Base-by-base conservation (phyloP, 768 basidiomycete genomes). In the Phaeotremella fagi region DNA sequence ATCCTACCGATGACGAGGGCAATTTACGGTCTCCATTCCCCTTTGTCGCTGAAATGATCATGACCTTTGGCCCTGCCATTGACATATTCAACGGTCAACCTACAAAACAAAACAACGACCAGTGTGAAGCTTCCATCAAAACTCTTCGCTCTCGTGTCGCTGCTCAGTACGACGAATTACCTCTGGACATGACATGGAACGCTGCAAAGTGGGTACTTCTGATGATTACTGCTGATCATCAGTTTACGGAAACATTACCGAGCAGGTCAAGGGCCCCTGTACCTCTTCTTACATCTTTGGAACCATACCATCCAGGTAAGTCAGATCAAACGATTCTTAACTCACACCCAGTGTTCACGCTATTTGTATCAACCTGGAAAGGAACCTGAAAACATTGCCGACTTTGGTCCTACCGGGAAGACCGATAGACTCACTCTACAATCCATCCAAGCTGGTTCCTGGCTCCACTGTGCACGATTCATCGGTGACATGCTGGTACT, bases 271-370 rank as follows among this genome's bases (percentile, higher is more conserved):
- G 66, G 55, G 4, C 52, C 61, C 1, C 58, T 59, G 11, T 68
- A 53, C 53, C 27, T 68, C 2, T 55, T 59, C 26, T 29, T 68
- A 0, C 66, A 68, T 45, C 53, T 68, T n/a, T 68, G 66, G 66
- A 59, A 61, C 46, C 59, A 67, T 45, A 63, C 58, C 23, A 56
- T 66, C 16, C 41, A 60, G 7, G 62, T 60, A 41, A 54, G 62
- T 54, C 15, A 12, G 7, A 37, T 11, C 11, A 28, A 33, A 33
- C 15, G 22, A 29, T 6, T 27, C 46, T 27, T 7, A 24, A 15
- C 47, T 45, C 6, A 47, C 38, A 23, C 3, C 26, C 52, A 57
- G 52, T 54, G 25, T 49, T 55, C 24, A 58, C 38, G 46, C 52
- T 15, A 52, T 48, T 26, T 41, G 57, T 24, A 43, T 43, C 12